Conservation (phyloP, 306 rosid genomes). For the Cucurbita pepo region DNA sequence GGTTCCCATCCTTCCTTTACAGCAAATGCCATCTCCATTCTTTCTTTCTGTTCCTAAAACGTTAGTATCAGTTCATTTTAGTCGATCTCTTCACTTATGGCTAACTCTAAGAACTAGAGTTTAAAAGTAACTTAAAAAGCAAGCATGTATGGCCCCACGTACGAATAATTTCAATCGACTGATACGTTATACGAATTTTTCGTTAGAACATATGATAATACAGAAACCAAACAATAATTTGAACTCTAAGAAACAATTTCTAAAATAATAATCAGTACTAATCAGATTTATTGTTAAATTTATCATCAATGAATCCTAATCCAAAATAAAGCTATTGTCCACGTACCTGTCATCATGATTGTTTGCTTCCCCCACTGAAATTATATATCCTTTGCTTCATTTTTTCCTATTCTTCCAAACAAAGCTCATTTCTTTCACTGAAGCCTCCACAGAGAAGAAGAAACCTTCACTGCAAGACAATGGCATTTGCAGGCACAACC, state of each 20-base stretch:
- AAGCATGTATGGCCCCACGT: not conserved
- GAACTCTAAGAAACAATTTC: not conserved
- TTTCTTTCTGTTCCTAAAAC: not conserved
- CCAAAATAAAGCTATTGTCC: not conserved
- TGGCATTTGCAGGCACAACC: slow-evolving; percentile 99
- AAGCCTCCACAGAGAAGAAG: not conserved
- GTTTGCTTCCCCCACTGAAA: not conserved
- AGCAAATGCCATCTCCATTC: slow-evolving; percentile 4
- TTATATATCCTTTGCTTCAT: not conserved
- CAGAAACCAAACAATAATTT: not conserved
- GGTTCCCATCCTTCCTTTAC: not conserved
- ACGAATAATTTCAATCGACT: not conserved
- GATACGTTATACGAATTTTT: not conserved
- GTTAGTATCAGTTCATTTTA: not conserved
- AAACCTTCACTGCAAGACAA: not conserved
- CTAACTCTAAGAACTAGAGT: not conserved
- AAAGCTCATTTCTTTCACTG: not conserved
- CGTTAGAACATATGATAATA: not conserved
- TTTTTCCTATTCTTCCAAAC: not conserved
- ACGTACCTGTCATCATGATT: slow-evolving; percentile 2
- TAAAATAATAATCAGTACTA: not conserved
- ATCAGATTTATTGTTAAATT: not conserved
- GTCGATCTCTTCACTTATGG: not conserved
- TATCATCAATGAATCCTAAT: not conserved
- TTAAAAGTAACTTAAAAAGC: not conserved